Evolutionary conservation across 139 green algal species (phyloP).

Genomic region (Chlamydomonas incerta): DNA sequence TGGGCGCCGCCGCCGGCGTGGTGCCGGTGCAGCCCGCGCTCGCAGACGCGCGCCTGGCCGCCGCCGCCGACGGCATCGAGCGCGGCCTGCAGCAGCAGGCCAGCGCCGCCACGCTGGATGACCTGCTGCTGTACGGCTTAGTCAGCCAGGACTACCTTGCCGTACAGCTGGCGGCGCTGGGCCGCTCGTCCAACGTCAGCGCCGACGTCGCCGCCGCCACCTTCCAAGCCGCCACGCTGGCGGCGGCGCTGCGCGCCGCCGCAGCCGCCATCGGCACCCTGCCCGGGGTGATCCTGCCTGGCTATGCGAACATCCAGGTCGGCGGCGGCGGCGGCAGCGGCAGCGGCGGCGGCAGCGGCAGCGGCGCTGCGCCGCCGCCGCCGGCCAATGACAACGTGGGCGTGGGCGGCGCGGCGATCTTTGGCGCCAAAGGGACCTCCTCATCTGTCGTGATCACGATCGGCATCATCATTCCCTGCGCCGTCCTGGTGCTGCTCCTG

Average conservation of each 20-base stretch:
- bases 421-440: not conserved
- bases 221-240: not conserved
- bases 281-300: constrained; percentile 9
- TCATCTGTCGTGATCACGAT: not conserved
- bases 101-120: not conserved
- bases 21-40: not conserved
- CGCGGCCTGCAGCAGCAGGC: not conserved
- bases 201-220: not conserved
- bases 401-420: not conserved
- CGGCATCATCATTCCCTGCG: not conserved
- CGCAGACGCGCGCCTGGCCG: not conserved
- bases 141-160: constrained; percentile 16
- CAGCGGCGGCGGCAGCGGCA: not conserved
- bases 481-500: not conserved
- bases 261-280: not conserved
- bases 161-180: not conserved
- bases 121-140: not conserved
- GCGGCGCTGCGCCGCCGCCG: not conserved
- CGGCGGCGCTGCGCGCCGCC: not conserved
- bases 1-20: not conserved
- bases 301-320: not conserved
- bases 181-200: not conserved
- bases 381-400: not conserved
- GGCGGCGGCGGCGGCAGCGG: not conserved
- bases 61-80: not conserved